phyloP scores from a whole-genome alignment of 306 rosid genomes.

The Myrica gale region DNA sequence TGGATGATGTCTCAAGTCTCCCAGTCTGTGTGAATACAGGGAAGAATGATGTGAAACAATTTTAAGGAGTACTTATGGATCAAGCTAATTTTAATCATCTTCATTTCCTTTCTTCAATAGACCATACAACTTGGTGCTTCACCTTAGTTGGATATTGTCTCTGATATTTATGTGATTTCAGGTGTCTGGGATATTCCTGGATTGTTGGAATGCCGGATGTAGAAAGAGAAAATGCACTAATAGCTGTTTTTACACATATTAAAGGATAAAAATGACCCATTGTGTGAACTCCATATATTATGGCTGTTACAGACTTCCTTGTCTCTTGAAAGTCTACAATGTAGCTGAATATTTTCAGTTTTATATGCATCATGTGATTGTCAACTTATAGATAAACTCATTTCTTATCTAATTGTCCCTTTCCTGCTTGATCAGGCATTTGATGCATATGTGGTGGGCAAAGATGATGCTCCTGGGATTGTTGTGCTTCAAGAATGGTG shows the following conservation, averaged over 20 bases:
- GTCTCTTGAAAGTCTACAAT: not conserved
- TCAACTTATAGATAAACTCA: slow-evolving; percentile 10
- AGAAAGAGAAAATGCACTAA: not conserved
- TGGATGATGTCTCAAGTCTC: not conserved
- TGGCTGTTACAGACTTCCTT: not conserved
- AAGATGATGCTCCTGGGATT: slow-evolving; percentile 84
- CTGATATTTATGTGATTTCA: not conserved
- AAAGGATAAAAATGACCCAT: not conserved
- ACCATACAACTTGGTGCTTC: not conserved
- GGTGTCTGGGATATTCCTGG: not conserved
- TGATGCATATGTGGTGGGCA: slow-evolving; percentile 78
- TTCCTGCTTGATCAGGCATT: slow-evolving; percentile 51
- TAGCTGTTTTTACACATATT: not conserved
- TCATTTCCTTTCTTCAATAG: not conserved
- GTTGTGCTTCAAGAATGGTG: slow-evolving; percentile 94
- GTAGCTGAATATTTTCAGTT: slow-evolving; percentile 1
- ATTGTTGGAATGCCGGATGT: not conserved
- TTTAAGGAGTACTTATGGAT: not conserved
- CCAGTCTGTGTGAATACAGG: not conserved
- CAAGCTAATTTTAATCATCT: not conserved
- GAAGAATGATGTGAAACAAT: not conserved
- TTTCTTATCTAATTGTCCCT: slow-evolving; percentile 11
- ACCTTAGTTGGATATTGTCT: not conserved
- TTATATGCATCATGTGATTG: slow-evolving; percentile 6
- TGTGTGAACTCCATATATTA: not conserved